These are phyloP conservation scores for Stenogyne calaminthoides DNA, from an alignment of 305 asterid genomes.

Conservation along the genomic window DNA sequence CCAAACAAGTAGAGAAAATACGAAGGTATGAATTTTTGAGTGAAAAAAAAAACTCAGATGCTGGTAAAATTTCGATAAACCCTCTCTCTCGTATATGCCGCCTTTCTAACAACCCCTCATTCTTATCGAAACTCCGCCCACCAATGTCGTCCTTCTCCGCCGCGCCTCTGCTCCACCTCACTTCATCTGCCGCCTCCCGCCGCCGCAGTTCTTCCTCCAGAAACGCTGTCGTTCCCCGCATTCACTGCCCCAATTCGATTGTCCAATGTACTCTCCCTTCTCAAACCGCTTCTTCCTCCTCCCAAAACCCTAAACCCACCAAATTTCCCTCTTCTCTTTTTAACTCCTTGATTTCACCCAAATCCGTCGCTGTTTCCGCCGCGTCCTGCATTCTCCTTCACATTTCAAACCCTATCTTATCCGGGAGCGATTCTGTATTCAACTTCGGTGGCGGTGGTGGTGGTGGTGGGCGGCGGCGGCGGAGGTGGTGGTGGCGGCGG, in stretches of 20 bases:
- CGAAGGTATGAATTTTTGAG: too few relatives aligned
- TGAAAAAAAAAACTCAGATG: too few relatives aligned
- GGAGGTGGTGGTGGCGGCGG: conserved; percentile 54
- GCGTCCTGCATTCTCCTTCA: conserved; percentile 57
- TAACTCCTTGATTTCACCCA: conserved; percentile 37
- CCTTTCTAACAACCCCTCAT: background rate
- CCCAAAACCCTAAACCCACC: conserved; percentile 63
- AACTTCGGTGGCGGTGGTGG: conserved; percentile 41
- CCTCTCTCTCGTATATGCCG: conserved; percentile 25
- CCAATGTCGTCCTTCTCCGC: conserved; percentile 64
- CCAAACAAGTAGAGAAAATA: too few relatives aligned
- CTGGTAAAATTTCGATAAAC: background rate
- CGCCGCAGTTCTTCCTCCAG: conserved; percentile 30
- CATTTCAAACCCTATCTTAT: conserved; percentile 36
- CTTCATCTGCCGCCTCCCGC: conserved; percentile 36
- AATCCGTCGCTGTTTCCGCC: conserved; percentile 45
- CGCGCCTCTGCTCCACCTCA: conserved; percentile 49
- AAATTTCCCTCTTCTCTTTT: conserved; percentile 27
- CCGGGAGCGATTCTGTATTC: conserved; percentile 30
- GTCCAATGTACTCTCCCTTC: conserved; percentile 46
- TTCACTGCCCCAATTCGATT: conserved; percentile 29
- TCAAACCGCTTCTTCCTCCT: conserved; percentile 32
- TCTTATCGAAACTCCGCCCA: conserved; percentile 41
- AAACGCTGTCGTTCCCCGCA: conserved; percentile 21
- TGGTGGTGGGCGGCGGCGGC: conserved; percentile 39